Evolutionary conservation across 352 stramenopile genomes (phyloP), one percentile per base, ranked within the genome.

Genomic region (Phytophthora foliorum): DNA sequence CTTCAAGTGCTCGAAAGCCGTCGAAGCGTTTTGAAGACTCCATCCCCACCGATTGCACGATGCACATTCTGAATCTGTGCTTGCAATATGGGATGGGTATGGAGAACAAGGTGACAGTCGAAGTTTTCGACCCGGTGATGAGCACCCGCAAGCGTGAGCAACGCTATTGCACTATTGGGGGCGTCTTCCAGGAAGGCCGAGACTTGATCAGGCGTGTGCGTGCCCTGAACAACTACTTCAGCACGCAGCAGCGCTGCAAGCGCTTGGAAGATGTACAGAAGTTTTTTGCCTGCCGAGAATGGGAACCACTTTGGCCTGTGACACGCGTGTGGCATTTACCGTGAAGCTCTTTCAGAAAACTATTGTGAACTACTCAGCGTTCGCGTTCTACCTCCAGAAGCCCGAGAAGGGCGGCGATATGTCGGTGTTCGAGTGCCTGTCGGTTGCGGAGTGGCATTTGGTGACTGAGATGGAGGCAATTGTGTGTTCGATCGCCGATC

Each of bases 311-410:
- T n/a, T 71, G 0, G 63, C 62, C 32, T 62, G 56, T 14, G 63
- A 67, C 19, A 71, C 63, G 2, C 55, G 44, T 4, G 62, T 69
- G 5, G 53, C 27, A n/a, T 71, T 48, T 5, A 71, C 55, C 0
- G 49, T 66, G 1, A 57, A 51, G 19, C n/a, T 57, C 0, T 25
- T 44, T n/a, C 8, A 22, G 49, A 11, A 39, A 13, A 32, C 24
- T 8, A 38, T 32, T 13, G 3, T 29, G 48, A 71, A 41, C 48
- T 53, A 17, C 25, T 51, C 56, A 1, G 63, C 55, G 2, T 67
- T 71, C 3, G 2, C 7, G 0, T 4, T 3, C 3, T 66, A 61
- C 32, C 62, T 71, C 17, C 38, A 59, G 22, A 55, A 51, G 1
- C 25, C 27, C 3, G 27, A 65, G 5, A 46, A 51, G 13, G 42